Evolutionary conservation across 176 grass and related monocot species (phyloP).

Genomic region (Miscanthus lutarioriparius): DNA sequence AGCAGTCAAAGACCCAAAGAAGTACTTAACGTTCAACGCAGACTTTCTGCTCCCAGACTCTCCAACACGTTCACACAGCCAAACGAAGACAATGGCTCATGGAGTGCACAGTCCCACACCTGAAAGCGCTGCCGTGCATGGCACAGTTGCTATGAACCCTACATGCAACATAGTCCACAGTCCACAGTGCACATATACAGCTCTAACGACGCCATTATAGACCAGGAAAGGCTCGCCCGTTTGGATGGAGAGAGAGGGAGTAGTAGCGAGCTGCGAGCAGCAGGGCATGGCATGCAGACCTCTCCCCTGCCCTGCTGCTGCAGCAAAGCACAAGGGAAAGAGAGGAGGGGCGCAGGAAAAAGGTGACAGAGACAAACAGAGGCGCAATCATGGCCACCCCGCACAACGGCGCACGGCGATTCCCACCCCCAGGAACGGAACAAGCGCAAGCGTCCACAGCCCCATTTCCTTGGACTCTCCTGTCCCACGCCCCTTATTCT

Average conservation of each 20-base stretch:
- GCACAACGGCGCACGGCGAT: slow-evolving; percentile 31
- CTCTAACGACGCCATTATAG: background rate
- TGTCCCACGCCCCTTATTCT: background rate
- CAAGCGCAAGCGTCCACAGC: slow-evolving; percentile 55
- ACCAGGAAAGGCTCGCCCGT: background rate
- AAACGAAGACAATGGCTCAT: slow-evolving; percentile 9
- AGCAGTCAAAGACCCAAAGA: slow-evolving; percentile 19
- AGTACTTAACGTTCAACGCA: background rate
- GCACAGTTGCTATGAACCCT: too few species aligned
- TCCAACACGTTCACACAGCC: background rate
- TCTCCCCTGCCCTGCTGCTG: background rate
- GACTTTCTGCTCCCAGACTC: slow-evolving; percentile 27
- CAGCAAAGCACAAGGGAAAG: background rate
- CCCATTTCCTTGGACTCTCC: slow-evolving; percentile 39
- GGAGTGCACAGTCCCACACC: slow-evolving; percentile 8
- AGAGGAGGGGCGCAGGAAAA: background rate
- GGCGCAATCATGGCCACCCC: slow-evolving; percentile 53
- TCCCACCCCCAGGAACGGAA: slow-evolving; percentile 45
- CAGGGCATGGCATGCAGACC: slow-evolving; percentile 7
- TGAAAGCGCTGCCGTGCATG: background rate
- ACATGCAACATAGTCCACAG: background rate
- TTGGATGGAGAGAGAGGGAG: background rate
- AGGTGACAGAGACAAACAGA: slow-evolving; percentile 38
- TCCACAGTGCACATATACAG: too few species aligned
- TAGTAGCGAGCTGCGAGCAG: background rate